Conservation (phyloP, 106 monocot genomes). For the Agapanthus africanus region DNA sequence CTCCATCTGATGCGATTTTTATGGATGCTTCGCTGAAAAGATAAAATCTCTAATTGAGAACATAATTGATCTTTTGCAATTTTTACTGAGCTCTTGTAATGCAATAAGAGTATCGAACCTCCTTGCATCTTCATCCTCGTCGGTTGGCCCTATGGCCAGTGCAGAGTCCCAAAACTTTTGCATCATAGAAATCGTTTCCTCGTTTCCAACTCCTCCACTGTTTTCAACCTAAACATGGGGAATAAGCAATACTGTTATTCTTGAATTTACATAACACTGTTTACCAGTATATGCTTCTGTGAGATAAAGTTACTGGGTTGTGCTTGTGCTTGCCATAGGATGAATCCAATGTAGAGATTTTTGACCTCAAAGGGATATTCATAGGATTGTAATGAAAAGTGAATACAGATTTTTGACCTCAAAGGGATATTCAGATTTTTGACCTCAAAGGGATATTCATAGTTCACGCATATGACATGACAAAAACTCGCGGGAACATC, state of each 20-base stretch:
- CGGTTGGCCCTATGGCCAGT: constrained; percentile 54
- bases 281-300: neutral
- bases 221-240: constrained; percentile 38
- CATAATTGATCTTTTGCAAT: neutral
- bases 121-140: constrained; percentile 64
- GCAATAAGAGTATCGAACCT: constrained; percentile 21
- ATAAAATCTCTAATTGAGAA: neutral
- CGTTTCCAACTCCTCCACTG: constrained; percentile 51
- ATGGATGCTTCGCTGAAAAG: constrained; percentile 60
- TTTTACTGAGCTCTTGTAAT: neutral
- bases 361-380: neutral
- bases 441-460: neutral
- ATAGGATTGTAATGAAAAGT: neutral
- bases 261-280: neutral
- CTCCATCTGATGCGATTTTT: constrained; percentile 51
- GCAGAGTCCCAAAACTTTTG: constrained; percentile 98
- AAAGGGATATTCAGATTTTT: too few species aligned
- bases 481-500: too few species aligned
- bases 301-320: neutral
- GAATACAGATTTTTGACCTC: too few species aligned
- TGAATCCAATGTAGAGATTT: too few species aligned
- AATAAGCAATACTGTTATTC: neutral
- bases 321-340: neutral
- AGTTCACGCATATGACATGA: too few species aligned
- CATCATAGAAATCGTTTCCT: constrained; percentile 64